Percentiles rank a stretch among this genome's conserved stretches.
Evolutionary conservation across 2,329 filamentous ascomycete genomes (phyloP).

Genomic region (Arthrobotrys entomopaga): DNA sequence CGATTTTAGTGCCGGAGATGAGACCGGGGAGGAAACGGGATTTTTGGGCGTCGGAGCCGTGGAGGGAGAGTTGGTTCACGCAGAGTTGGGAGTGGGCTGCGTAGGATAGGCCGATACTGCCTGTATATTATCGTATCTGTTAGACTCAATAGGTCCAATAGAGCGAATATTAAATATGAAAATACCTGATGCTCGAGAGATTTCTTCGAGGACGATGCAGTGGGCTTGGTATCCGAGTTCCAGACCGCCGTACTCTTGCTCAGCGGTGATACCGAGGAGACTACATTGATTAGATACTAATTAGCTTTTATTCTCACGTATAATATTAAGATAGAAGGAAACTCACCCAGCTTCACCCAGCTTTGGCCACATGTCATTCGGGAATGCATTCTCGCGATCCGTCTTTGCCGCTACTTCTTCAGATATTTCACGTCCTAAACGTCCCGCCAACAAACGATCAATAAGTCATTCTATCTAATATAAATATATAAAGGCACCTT

Average conservation of each 20-base stretch:
- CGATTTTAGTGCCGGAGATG: constrained; percentile 81
- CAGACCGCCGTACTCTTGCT: constrained; percentile 89
- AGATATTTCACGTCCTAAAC: constrained; percentile 78
- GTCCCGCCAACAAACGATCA: background rate
- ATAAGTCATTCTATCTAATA: background rate
- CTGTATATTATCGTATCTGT: constrained; percentile 3
- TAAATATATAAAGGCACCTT: background rate
- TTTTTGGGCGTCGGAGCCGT: constrained; percentile 83
- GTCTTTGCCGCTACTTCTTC: constrained; percentile 82
- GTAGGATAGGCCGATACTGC: constrained; percentile 86
- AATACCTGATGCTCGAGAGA: constrained; percentile 81
- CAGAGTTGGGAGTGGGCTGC: constrained; percentile 96
- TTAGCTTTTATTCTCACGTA: constrained; percentile 37
- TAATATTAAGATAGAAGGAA: too few relatives aligned
- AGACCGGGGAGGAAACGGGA: constrained; percentile 80
- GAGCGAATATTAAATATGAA: background rate
- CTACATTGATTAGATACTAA: constrained; percentile 61
- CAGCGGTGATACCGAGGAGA: constrained; percentile 90
- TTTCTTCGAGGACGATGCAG: constrained; percentile 93
- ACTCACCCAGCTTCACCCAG: constrained; percentile 80
- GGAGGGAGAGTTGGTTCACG: constrained; percentile 94
- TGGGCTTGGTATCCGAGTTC: constrained; percentile 97
- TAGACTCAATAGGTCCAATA: background rate
- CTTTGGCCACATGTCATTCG: constrained; percentile 90
- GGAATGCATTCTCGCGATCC: constrained; percentile 89